These are phyloP conservation scores for Aspergillus latus DNA, from an alignment of 2,329 filamentous ascomycete genomes.

Conservation along the genomic window DNA sequence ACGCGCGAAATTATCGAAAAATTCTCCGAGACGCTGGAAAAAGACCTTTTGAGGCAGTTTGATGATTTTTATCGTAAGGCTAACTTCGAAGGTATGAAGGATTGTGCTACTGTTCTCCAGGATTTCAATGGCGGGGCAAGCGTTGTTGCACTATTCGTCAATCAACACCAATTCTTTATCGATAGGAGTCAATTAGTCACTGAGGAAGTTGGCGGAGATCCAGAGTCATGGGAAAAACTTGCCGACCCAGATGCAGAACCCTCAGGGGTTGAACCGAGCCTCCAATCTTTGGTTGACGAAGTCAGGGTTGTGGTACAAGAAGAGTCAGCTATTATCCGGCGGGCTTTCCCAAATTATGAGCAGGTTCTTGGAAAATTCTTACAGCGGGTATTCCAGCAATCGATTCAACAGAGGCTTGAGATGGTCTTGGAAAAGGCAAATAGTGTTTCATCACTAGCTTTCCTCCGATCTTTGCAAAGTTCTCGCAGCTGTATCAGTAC, in stretches of 20 bases:
- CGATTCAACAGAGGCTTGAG: conserved; percentile 91
- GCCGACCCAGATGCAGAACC: conserved; percentile 93
- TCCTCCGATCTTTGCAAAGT: conserved; percentile 84
- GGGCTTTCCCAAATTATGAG: conserved; percentile 94
- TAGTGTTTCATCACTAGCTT: conserved; percentile 86
- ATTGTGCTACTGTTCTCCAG: conserved; percentile 88
- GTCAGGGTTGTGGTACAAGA: conserved; percentile 95
- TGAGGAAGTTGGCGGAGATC: conserved; percentile 67
- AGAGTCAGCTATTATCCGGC: conserved; percentile 93
- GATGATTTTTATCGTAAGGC: conserved; percentile 94
- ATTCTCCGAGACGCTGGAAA: conserved; percentile 92
- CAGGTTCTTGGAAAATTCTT: conserved; percentile 91
- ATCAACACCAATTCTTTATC: conserved; percentile 99
- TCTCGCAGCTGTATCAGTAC: conserved; percentile 84
- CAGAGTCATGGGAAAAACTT: conserved; percentile 81
- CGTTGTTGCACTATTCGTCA: conserved; percentile 94
- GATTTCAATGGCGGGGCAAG: conserved; percentile 96
- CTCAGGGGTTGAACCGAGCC: conserved; percentile 83
- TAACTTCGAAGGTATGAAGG: conserved; percentile 97
- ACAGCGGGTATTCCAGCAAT: conserved; percentile 95
- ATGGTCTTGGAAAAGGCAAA: conserved; percentile 94
- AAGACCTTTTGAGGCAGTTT: conserved; percentile 92
- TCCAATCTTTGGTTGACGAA: conserved; percentile 90
- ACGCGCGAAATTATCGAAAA: conserved; percentile 94
- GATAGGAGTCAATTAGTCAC: conserved; percentile 88